Percentiles rank a stretch among this genome's conserved stretches.
Evolutionary conservation across 2,329 filamentous ascomycete species (phyloP).

Genomic region (Volutella citrinella): DNA sequence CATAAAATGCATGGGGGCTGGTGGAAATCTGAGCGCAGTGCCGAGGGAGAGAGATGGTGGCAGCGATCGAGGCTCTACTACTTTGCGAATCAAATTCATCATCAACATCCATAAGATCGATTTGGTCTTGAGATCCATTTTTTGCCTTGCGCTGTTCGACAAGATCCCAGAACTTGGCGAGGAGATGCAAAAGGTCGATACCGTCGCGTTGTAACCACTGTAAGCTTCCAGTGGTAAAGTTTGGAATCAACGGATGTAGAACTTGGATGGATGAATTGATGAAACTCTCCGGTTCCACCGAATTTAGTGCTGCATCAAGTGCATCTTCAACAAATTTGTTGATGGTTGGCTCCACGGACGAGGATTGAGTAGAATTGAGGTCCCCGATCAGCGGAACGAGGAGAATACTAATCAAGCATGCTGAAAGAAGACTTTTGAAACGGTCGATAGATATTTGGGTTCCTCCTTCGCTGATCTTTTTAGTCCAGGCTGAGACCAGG

Average conservation of each 20-base stretch:
- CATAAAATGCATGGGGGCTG: constrained; percentile 45
- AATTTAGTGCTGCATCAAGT: constrained; percentile 38
- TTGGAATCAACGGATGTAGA: constrained; percentile 45
- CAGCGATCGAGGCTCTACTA: constrained; percentile 41
- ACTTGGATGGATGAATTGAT: constrained; percentile 45
- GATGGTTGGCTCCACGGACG: constrained; percentile 44
- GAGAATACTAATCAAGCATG: constrained; percentile 43
- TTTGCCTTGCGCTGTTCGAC: constrained; percentile 19
- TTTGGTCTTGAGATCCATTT: constrained; percentile 31
- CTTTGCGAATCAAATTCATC: constrained; percentile 60
- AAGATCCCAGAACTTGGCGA: constrained; percentile 36
- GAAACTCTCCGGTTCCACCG: constrained; percentile 44
- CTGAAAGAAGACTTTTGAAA: constrained; percentile 50
- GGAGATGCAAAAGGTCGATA: constrained; percentile 40
- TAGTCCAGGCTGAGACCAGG: constrained; percentile 47
- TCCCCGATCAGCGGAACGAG: constrained; percentile 46
- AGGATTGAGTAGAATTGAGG: constrained; percentile 46
- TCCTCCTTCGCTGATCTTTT: constrained; percentile 42
- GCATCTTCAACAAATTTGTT: constrained; percentile 39
- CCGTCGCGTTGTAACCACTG: constrained; percentile 36
- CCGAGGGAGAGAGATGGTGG: constrained; percentile 50
- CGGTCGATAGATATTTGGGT: constrained; percentile 50
- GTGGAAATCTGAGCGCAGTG: constrained; percentile 40
- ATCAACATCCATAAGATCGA: constrained; percentile 66
- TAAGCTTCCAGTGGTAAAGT: constrained; percentile 36